These are phyloP conservation scores for Geosiphon pyriformis DNA, from an alignment of 192 early-diverging fungal genomes.

Conservation along the genomic window DNA sequence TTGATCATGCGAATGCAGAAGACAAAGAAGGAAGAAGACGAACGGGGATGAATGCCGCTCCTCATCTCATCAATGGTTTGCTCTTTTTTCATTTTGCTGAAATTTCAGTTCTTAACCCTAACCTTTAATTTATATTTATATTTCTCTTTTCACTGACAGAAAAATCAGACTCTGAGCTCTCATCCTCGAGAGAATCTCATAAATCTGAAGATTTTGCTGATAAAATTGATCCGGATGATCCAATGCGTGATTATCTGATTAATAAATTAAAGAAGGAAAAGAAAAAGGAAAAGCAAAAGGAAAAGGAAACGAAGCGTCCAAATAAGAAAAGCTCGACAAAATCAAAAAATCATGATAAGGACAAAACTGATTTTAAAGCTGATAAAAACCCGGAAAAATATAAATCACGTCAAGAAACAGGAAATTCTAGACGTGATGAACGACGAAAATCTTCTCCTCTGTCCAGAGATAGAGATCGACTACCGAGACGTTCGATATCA, in stretches of 20 bases:
- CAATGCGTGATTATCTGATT: constrained; percentile 67
- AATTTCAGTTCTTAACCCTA: constrained; percentile 1
- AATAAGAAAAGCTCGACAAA: constrained; percentile 30
- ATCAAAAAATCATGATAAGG: constrained; percentile 20
- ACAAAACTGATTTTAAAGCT: constrained; percentile 28
- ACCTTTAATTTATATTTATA: neutral
- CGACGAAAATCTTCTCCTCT: too few species aligned
- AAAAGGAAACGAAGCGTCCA: constrained; percentile 30
- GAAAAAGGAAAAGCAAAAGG: constrained; percentile 36
- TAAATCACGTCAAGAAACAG: too few species aligned
- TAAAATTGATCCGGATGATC: constrained; percentile 62
- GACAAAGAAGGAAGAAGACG: constrained; percentile 31
- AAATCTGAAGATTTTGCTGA: constrained; percentile 38
- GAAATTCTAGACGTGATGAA: too few species aligned
- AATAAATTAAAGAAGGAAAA: constrained; percentile 54
- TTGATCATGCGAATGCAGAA: constrained; percentile 57
- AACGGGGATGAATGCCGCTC: constrained; percentile 49
- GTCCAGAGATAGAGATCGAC: too few species aligned
- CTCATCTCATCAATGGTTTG: constrained; percentile 31
- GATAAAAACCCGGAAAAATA: too few species aligned
- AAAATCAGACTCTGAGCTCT: constrained; percentile 19
- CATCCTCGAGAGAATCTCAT: constrained; percentile 22
- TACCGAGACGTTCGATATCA: too few species aligned
- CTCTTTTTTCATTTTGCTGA: neutral
- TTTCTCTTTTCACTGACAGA: constrained; percentile 14